Evolutionary conservation across 2,329 filamentous ascomycete genomes (phyloP).

Genomic region (Alternaria brassicae): DNA sequence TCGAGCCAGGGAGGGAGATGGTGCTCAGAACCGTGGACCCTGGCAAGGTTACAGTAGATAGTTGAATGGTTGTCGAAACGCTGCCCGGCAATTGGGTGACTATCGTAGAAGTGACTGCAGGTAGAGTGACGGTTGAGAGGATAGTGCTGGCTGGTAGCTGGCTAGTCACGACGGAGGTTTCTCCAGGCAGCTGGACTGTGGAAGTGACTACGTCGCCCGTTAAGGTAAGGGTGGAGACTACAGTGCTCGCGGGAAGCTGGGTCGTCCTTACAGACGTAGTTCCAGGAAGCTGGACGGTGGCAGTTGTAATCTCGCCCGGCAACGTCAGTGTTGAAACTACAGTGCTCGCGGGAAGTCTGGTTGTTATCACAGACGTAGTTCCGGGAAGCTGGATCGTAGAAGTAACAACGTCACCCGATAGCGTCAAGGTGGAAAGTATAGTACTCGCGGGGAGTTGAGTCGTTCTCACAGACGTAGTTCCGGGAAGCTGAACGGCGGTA

Average conservation of each 20-base stretch:
- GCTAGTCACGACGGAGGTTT: constrained; percentile 16
- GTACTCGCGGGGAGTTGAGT: constrained; percentile 6
- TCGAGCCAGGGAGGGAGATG: constrained; percentile 17
- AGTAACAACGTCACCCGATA: constrained; percentile 26
- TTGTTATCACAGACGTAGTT: constrained; percentile 4
- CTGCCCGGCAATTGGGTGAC: constrained; percentile 20
- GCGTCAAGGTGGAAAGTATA: constrained; percentile 15
- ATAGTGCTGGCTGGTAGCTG: constrained; percentile 10
- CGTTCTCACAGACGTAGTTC: background rate
- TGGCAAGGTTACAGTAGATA: constrained; percentile 29
- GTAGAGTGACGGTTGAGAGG: constrained; percentile 23
- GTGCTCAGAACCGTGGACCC: constrained; percentile 15
- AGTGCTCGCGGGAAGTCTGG: constrained; percentile 13
- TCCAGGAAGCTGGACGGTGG: constrained; percentile 17
- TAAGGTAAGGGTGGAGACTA: constrained; percentile 19
- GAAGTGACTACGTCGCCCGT: constrained; percentile 27
- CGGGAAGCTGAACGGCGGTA: constrained; percentile 10
- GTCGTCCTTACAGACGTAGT: constrained; percentile 8
- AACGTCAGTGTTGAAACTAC: constrained; percentile 21
- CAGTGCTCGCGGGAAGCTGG: constrained; percentile 11
- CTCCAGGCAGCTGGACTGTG: constrained; percentile 22
- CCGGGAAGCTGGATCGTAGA: constrained; percentile 15
- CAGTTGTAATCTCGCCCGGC: constrained; percentile 25
- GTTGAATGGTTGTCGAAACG: constrained; percentile 28
- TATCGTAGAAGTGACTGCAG: constrained; percentile 12